Percentiles rank a stretch among this genome's conserved stretches.
phyloP scores from a whole-genome alignment of 1,284 basidiomycete species.

The Ceratobasidium sp. region DNA sequence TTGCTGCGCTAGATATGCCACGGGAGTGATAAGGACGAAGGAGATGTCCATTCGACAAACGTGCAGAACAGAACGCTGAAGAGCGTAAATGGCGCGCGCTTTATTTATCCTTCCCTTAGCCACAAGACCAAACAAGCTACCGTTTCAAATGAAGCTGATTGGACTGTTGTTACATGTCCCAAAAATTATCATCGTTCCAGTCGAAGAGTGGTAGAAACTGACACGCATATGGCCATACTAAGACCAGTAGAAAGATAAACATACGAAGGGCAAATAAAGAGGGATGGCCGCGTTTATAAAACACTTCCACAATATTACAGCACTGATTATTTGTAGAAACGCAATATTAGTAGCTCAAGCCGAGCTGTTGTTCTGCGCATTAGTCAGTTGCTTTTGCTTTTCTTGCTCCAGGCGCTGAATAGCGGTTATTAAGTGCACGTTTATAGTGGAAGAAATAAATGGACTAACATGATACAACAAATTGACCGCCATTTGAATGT shows the following conservation, averaged over 20 bases:
- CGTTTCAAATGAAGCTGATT: neutral
- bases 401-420: slow-evolving; percentile 83
- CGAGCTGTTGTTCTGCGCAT: slow-evolving; percentile 35
- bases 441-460: slow-evolving; percentile 9
- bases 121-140: neutral
- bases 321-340: neutral
- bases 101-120: slow-evolving; percentile 1
- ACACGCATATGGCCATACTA: neutral
- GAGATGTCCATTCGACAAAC: neutral
- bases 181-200: too few relatives aligned
- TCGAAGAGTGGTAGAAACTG: neutral
- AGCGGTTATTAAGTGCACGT: slow-evolving; percentile 26
- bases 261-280: neutral
- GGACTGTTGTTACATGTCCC: too few relatives aligned
- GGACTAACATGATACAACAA: slow-evolving; percentile 57
- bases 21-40: slow-evolving; percentile 29
- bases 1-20: slow-evolving; percentile 28
- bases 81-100: slow-evolving; percentile 33
- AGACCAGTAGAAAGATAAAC: neutral
- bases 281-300: neutral
- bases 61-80: too few relatives aligned
- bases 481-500: slow-evolving; percentile 96
- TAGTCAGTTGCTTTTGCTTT: slow-evolving; percentile 71
- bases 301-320: neutral
- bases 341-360: neutral